Base-by-base conservation (phyloP, 345 rosid species). In the Cardiospermum halicacabum region DNA sequence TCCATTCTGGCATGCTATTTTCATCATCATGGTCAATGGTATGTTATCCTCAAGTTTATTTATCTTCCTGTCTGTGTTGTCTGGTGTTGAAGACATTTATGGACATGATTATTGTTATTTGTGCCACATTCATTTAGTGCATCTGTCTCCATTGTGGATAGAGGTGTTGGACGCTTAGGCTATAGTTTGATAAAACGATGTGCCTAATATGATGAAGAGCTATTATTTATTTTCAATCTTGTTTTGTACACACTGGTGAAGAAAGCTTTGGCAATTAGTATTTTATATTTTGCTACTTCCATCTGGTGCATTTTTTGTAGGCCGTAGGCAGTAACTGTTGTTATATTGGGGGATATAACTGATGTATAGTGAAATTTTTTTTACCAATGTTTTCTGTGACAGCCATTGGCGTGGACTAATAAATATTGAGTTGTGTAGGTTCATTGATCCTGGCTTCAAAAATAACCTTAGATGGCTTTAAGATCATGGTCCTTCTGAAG, bases 1-100 rank as follows among this genome's bases (percentile, higher is more conserved):
- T 58, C 97, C 97, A 69, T 95, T 94, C 72, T 95, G 99, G 99
- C 97, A 95, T 73, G 95, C 96, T 55, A 78, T 89, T 72, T 95
- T 95, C 65, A 84, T 91, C 77, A 87, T 95, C 64, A 74, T 91
- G 70, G 96, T 91, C 68, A 95, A 95, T 78, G 99, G 99, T 95
- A 66, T 54, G 92, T 76, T 77, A 19, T 65, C 54, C 31, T 13
- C 73, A 37, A 60, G 68, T 54, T n/a, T 72, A 37, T 62, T n/a
- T n/a, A 19, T 58, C 42, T 71, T 7, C 11, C 26, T 62, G 11
- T 40, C 27, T 66, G 11, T 15, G 9, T 24, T 28, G n/a, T 12
- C 2, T 15, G 24, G 42, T 34, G 18, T 56, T 12, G 26, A 21
- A 8, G 30, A 53, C 40, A 26, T 28, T 40, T 53, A 39, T 30